Evolutionary conservation across 2,329 filamentous ascomycete species (phyloP).

Genomic region (Colletotrichum horii): DNA sequence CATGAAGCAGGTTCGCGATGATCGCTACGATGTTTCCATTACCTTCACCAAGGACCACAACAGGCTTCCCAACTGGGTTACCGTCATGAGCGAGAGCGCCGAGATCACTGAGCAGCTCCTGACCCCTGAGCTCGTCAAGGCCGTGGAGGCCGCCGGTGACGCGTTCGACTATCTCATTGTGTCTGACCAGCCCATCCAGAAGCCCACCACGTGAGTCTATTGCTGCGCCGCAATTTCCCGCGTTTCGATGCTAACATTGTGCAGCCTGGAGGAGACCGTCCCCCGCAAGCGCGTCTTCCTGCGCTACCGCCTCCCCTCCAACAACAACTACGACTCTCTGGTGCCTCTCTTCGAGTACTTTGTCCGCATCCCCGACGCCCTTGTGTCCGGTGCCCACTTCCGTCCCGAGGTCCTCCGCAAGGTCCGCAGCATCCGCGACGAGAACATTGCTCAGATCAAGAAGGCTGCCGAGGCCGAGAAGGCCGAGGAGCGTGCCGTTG

Average conservation of each 20-base stretch:
- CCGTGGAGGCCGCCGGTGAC: slow-evolving; percentile 79
- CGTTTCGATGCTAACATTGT: neutral
- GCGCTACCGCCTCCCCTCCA: slow-evolving; percentile 71
- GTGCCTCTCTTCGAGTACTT: slow-evolving; percentile 81
- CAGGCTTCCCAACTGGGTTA: slow-evolving; percentile 89
- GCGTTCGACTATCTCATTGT: slow-evolving; percentile 86
- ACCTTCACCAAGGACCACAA: slow-evolving; percentile 91
- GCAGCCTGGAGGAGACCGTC: slow-evolving; percentile 79
- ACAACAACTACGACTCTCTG: slow-evolving; percentile 68
- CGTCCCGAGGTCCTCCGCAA: slow-evolving; percentile 89
- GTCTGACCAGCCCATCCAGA: slow-evolving; percentile 87
- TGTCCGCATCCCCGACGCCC: slow-evolving; percentile 81
- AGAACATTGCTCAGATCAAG: slow-evolving; percentile 78
- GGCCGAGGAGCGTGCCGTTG: slow-evolving; percentile 75
- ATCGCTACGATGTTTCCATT: slow-evolving; percentile 92
- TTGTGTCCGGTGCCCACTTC: slow-evolving; percentile 82
- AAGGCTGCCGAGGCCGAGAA: slow-evolving; percentile 81
- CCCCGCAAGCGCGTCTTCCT: slow-evolving; percentile 89
- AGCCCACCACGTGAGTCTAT: slow-evolving; percentile 76
- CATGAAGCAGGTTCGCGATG: slow-evolving; percentile 89
- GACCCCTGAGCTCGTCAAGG: slow-evolving; percentile 84
- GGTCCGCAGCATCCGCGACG: slow-evolving; percentile 80
- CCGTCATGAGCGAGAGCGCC: slow-evolving; percentile 95
- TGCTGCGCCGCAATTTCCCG: neutral
- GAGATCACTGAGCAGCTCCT: slow-evolving; percentile 90